Evolutionary conservation across 768 basidiomycete genomes (phyloP).

Genomic region (Tylopilus felleus): DNA sequence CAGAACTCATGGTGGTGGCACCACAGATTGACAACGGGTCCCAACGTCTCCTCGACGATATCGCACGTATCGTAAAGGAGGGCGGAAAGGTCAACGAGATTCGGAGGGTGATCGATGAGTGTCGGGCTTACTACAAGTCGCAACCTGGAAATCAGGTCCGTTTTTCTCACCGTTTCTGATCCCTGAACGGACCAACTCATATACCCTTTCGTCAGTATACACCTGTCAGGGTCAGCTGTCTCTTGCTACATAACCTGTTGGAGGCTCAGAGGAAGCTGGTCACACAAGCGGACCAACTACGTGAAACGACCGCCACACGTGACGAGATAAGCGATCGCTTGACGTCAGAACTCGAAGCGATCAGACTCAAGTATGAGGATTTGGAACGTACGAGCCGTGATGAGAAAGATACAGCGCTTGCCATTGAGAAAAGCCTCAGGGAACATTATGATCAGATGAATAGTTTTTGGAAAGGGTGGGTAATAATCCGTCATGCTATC

Average conservation of each 20-base stretch:
- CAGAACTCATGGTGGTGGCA: constrained; percentile 21
- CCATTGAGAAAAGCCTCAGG: constrained; percentile 51
- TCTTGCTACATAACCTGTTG: constrained; percentile 49
- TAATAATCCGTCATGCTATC: constrained; percentile 5
- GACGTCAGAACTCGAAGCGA: constrained; percentile 35
- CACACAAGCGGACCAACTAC: constrained; percentile 33
- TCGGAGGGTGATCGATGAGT: constrained; percentile 50
- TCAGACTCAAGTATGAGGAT: constrained; percentile 40
- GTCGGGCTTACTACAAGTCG: constrained; percentile 43
- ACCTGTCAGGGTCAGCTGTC: constrained; percentile 47
- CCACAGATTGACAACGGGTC: constrained; percentile 40
- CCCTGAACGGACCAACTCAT: constrained; percentile 12
- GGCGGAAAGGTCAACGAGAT: constrained; percentile 52
- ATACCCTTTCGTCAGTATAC: constrained; percentile 37
- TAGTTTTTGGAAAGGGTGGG: constrained; percentile 38
- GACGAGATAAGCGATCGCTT: constrained; percentile 31
- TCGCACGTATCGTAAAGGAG: constrained; percentile 51
- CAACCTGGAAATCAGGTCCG: constrained; percentile 46
- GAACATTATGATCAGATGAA: constrained; percentile 49
- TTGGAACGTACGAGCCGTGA: constrained; percentile 39
- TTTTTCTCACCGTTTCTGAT: background rate
- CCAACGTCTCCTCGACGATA: constrained; percentile 50
- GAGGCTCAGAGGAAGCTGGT: constrained; percentile 44
- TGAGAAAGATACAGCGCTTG: constrained; percentile 51
- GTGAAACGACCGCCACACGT: constrained; percentile 31